phyloP scores from a whole-genome alignment of 2,329 filamentous ascomycete genomes.

The Talaromyces sp. region DNA sequence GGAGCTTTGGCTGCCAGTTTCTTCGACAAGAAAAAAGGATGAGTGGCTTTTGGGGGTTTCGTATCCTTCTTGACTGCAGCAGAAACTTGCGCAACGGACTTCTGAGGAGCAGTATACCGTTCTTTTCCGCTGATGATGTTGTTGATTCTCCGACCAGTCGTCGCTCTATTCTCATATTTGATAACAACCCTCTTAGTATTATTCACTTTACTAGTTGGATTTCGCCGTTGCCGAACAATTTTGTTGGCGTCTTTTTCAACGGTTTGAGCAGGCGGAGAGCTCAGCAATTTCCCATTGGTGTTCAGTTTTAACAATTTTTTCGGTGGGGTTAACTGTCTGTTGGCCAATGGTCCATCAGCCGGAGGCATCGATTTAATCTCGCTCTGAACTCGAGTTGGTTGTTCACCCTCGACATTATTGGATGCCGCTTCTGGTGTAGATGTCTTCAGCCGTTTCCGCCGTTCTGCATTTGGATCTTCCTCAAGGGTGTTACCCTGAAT shows the following conservation, averaged over 20 bases:
- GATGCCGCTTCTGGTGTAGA: not conserved
- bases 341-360: slow-evolving; percentile 8
- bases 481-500: slow-evolving; percentile 21
- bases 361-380: not conserved
- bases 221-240: slow-evolving; percentile 30
- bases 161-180: slow-evolving; percentile 56
- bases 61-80: slow-evolving; percentile 22
- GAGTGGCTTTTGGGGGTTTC: slow-evolving; percentile 48
- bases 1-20: slow-evolving; percentile 41
- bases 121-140: slow-evolving; percentile 53
- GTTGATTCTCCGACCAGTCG: slow-evolving; percentile 60
- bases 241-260: slow-evolving; percentile 18
- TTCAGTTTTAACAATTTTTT: slow-evolving; percentile 48
- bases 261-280: slow-evolving; percentile 30
- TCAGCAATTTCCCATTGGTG: slow-evolving; percentile 43
- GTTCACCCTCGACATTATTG: not conserved
- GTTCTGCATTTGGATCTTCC: slow-evolving; percentile 31
- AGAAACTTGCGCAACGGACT: slow-evolving; percentile 22
- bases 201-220: slow-evolving; percentile 33
- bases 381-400: not conserved
- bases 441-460: slow-evolving; percentile 38
- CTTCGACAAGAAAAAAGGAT: slow-evolving; percentile 66
- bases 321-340: slow-evolving; percentile 43
- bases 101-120: slow-evolving; percentile 24
- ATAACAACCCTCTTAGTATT: slow-evolving; percentile 50